Evolutionary conservation across 768 basidiomycete genomes (phyloP).

Genomic region (Hericium erinaceus): DNA sequence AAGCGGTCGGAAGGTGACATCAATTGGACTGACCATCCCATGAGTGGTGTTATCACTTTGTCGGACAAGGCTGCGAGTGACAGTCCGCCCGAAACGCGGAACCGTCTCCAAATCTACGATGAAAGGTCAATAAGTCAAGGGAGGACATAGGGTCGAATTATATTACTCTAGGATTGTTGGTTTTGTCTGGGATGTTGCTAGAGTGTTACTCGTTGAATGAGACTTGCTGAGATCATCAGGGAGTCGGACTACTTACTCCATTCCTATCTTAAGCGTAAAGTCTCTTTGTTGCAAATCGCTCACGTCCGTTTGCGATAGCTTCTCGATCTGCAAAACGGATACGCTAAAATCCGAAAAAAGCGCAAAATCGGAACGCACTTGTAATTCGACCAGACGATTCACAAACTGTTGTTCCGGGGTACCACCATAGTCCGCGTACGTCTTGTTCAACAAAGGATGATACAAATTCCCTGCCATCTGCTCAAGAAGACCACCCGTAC

Average conservation of each 20-base stretch:
- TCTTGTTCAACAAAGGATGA: no score
- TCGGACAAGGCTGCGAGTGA: conserved; percentile 1
- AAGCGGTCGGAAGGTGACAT: no score
- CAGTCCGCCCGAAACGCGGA: conserved; percentile 1
- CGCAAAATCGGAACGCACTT: neutral
- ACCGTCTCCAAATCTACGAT: neutral
- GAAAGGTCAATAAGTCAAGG: no score
- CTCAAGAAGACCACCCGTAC: neutral
- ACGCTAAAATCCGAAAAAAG: neutral
- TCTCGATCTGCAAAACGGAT: neutral
- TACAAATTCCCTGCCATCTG: conserved; percentile 3
- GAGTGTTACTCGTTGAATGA: no score
- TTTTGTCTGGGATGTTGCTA: neutral
- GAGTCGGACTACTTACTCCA: neutral
- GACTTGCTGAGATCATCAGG: no score
- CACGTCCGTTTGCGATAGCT: neutral
- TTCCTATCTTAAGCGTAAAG: neutral
- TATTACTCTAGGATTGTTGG: neutral
- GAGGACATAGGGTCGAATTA: neutral
- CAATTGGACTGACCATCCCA: conserved; percentile 1
- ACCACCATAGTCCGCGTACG: neutral
- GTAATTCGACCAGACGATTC: neutral
- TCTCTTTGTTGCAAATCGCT: neutral
- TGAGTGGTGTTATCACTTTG: neutral
- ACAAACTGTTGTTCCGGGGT: conserved; percentile 1